These are phyloP conservation scores for Ustilago crameri DNA, from an alignment of 1,284 basidiomycete species.

Conservation along the genomic window DNA sequence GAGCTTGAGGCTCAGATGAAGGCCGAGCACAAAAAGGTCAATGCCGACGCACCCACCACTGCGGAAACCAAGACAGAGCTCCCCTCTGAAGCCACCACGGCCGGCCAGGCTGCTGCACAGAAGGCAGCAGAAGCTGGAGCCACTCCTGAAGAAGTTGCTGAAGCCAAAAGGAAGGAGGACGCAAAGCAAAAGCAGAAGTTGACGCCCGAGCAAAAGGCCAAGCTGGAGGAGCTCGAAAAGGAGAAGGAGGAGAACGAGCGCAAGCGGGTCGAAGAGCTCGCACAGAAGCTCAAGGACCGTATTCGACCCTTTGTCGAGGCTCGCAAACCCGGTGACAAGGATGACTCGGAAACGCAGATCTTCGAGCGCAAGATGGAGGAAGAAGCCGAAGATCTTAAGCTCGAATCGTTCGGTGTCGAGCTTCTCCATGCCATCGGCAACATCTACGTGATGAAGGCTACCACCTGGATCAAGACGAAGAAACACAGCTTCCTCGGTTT, in stretches of 20 bases:
- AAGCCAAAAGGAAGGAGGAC: conserved; percentile 71
- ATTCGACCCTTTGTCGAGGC: conserved; percentile 71
- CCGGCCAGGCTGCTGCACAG: conserved; percentile 50
- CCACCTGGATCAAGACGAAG: conserved; percentile 83
- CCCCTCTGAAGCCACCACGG: conserved; percentile 31
- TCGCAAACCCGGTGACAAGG: conserved; percentile 83
- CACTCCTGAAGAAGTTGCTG: conserved; percentile 41
- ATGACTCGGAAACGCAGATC: conserved; percentile 77
- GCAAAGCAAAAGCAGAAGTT: conserved; percentile 71
- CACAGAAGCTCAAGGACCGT: conserved; percentile 66
- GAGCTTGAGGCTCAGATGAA: conserved; percentile 81
- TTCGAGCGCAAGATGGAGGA: conserved; percentile 80
- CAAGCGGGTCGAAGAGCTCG: conserved; percentile 63
- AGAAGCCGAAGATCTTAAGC: conserved; percentile 95
- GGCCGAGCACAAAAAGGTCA: conserved; percentile 58
- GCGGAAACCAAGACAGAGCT: conserved; percentile 32
- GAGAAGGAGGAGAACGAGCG: conserved; percentile 66
- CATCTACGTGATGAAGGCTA: conserved; percentile 91
- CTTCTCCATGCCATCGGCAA: conserved; percentile 72
- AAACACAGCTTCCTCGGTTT: conserved; percentile 80
- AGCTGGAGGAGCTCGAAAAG: conserved; percentile 67
- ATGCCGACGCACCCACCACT: conserved; percentile 28
- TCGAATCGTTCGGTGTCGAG: conserved; percentile 98
- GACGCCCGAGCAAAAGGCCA: conserved; percentile 77
- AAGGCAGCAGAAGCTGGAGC: conserved; percentile 63